Evolutionary conservation across 2,329 filamentous ascomycete genomes (phyloP), one percentile per base, ranked within the genome.

Genomic region (Blastomyces emzantsi): DNA sequence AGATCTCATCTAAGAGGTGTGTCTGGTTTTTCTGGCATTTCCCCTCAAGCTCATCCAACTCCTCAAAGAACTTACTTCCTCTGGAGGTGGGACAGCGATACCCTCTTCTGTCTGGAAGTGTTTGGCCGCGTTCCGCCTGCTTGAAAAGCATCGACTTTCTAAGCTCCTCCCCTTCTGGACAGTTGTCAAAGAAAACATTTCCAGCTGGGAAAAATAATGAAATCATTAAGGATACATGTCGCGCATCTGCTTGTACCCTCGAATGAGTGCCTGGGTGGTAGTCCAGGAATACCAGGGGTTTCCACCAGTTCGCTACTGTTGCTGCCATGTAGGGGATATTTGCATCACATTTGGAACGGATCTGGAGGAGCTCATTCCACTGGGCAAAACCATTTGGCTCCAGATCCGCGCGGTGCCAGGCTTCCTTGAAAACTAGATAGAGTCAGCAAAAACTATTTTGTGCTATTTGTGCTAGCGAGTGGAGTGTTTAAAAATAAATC

Each of bases 371-470:
- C 61, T 79, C 75, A 1, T 70, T 58, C 65, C 78, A 79, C 61
- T 71, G 73, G 54, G 73, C 69, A 33, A 74, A 72, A 0, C 75
- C 74, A 3, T 75, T 72, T 0, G 77, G 75, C 58, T 79, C 76
- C 1, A 80, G 67, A 56, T 82, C 79, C 5, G 73, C 78, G 5
- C 73, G 70, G 63, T 81, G 80, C 71, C 79, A 81, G 36, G 72
- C 71, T 57, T 79, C 71, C 60, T 81, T 78, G 69, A 80, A 78
- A 22, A 64, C 66, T 67, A 47, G n/a, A 30, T 8, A 70, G 70
- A 75, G 61, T 62, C 55, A 47, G 56, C 30, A 49, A 60, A 8
- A 13, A 17, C 9, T n/a, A n/a, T 11, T 49, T 49, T 9, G 15
- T 45, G 17, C 41, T 22, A 19, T 6, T 49, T 13, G 45, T 49